Conservation (phyloP, 1,139 yeast genomes). For the Kurtzmaniella quercitrusa region DNA sequence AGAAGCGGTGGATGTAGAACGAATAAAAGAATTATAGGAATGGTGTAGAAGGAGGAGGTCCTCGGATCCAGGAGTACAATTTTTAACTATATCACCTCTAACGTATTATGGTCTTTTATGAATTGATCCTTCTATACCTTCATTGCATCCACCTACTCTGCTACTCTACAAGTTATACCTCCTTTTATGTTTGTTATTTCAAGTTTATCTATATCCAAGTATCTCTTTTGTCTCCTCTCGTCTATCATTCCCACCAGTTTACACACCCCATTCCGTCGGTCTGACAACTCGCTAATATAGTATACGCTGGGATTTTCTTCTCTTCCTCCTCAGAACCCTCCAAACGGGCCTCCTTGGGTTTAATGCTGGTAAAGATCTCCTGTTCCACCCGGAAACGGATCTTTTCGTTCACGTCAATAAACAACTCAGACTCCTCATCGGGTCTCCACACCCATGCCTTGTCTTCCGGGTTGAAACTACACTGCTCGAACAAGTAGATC, state of each 20-base stretch:
- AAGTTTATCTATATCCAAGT: too few relatives aligned
- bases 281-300: constrained; percentile 86
- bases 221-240: neutral
- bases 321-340: constrained; percentile 28
- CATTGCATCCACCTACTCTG: too few relatives aligned
- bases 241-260: constrained; percentile 84
- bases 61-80: too few relatives aligned
- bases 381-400: constrained; percentile 88
- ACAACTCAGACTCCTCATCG: constrained; percentile 69
- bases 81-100: too few relatives aligned
- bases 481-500: constrained; percentile 72
- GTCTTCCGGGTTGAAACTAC: constrained; percentile 66
- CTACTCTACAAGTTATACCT: too few relatives aligned
- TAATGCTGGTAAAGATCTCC: constrained; percentile 77
- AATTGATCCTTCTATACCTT: too few relatives aligned
- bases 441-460: constrained; percentile 95
- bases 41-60: neutral
- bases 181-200: too few relatives aligned
- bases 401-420: constrained; percentile 84
- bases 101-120: too few relatives aligned
- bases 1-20: neutral
- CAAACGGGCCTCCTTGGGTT: constrained; percentile 54
- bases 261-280: constrained; percentile 95
- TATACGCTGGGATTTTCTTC: constrained; percentile 65
- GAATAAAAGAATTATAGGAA: neutral